Conservation (phyloP, 2,329 filamentous ascomycete species). For the Alternaria sp. region DNA sequence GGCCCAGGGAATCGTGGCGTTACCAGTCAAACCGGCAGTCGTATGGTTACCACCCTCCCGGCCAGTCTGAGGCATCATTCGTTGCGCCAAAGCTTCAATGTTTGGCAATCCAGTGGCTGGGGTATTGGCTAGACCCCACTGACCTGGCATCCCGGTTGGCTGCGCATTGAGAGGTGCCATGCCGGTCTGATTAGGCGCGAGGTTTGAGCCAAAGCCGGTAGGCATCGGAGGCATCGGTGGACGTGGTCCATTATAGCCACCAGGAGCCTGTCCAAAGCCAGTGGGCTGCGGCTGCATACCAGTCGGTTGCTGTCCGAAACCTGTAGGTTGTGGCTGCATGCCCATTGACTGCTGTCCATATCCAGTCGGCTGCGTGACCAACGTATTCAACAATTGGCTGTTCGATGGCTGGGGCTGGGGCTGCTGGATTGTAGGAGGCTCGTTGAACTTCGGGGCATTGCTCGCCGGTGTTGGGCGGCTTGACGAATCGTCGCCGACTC, state of each 20-base stretch:
- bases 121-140: slow-evolving; percentile 98
- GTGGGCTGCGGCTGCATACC: slow-evolving; percentile 51
- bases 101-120: slow-evolving; percentile 90
- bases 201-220: slow-evolving; percentile 54
- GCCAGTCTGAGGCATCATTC: slow-evolving; percentile 97
- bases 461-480: slow-evolving; percentile 61
- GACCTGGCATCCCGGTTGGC: slow-evolving; percentile 89
- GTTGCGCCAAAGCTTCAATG: slow-evolving; percentile 88
- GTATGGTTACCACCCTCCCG: slow-evolving; percentile 83
- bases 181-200: slow-evolving; percentile 71
- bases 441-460: slow-evolving; percentile 76
- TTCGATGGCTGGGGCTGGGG: slow-evolving; percentile 74
- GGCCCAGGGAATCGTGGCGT: slow-evolving; percentile 96
- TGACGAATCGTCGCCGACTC: slow-evolving; percentile 75
- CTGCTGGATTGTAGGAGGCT: slow-evolving; percentile 61
- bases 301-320: slow-evolving; percentile 46
- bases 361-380: slow-evolving; percentile 63
- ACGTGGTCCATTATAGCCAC: slow-evolving; percentile 80
- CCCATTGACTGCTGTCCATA: slow-evolving; percentile 68
- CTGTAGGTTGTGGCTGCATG: slow-evolving; percentile 61
- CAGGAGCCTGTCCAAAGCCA: slow-evolving; percentile 71
- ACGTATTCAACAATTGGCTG: slow-evolving; percentile 64
- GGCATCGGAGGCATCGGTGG: slow-evolving; percentile 87
- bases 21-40: slow-evolving; percentile 86
- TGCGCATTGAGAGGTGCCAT: slow-evolving; percentile 79